A percentile compares a stretch with the other conserved stretches of the same genome.
Conservation (phyloP, 2,329 filamentous ascomycete genomes). For the Ceratocystis albifundus region DNA sequence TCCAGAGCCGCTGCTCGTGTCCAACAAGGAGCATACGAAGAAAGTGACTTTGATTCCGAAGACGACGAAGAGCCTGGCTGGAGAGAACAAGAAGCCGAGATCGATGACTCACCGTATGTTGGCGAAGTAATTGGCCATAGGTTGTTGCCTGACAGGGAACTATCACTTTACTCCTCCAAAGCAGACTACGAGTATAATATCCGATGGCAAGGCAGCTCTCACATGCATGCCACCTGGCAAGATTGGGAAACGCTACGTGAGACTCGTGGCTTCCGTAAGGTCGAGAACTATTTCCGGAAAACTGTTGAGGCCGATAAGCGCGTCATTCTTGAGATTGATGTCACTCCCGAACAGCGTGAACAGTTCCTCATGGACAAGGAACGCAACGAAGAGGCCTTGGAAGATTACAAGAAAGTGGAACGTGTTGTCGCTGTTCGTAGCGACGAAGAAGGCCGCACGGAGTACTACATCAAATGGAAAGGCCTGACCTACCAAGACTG, state of each 20-base stretch:
- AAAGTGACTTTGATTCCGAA: constrained; percentile 54
- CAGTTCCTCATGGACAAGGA: constrained; percentile 94
- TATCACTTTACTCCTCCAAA: constrained; percentile 45
- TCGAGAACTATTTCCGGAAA: constrained; percentile 92
- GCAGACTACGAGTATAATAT: constrained; percentile 85
- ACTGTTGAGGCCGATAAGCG: constrained; percentile 68
- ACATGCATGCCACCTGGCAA: constrained; percentile 95
- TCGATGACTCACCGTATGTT: constrained; percentile 74
- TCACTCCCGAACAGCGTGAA: constrained; percentile 75
- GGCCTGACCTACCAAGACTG: constrained; percentile 84
- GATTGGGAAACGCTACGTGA: constrained; percentile 59
- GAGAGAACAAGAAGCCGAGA: constrained; percentile 50
- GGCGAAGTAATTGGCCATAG: constrained; percentile 85
- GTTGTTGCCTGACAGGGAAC: constrained; percentile 54
- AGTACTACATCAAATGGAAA: constrained; percentile 97
- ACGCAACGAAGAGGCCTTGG: constrained; percentile 73
- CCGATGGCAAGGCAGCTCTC: constrained; percentile 94
- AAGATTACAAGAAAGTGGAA: constrained; percentile 86
- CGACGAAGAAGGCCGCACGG: constrained; percentile 59
- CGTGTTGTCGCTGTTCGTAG: constrained; percentile 76
- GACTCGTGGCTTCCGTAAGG: constrained; percentile 73
- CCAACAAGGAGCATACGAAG: constrained; percentile 51
- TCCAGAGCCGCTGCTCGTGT: constrained; percentile 75
- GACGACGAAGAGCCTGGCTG: constrained; percentile 50
- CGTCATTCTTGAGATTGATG: constrained; percentile 61